phyloP scores from a whole-genome alignment of 2,329 filamentous ascomycete genomes.

The Fusarium setosum region DNA sequence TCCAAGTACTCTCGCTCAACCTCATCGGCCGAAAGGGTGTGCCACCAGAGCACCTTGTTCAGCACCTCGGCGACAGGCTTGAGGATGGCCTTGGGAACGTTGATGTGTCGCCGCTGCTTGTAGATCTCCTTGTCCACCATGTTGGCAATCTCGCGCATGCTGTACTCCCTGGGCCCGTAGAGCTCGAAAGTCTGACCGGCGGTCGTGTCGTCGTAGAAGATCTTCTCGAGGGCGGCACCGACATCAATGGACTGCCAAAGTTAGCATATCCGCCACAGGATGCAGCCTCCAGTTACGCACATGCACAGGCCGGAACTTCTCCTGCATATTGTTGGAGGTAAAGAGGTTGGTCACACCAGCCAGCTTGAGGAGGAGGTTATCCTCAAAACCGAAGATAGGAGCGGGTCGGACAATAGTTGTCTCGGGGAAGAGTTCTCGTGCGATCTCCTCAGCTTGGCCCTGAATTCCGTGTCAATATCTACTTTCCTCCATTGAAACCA shows the following conservation, averaged over 20 bases:
- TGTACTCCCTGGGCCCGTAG: slow-evolving; percentile 93
- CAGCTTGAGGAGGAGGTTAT: slow-evolving; percentile 88
- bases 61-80: slow-evolving; percentile 80
- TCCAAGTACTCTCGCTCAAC: slow-evolving; percentile 94
- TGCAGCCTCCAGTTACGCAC: slow-evolving; percentile 60
- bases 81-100: slow-evolving; percentile 83
- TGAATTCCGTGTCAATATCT: slow-evolving; percentile 46
- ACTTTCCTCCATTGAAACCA: background rate
- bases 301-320: slow-evolving; percentile 92
- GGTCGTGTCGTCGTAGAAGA: slow-evolving; percentile 91
- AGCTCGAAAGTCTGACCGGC: slow-evolving; percentile 93
- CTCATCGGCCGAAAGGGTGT: slow-evolving; percentile 82
- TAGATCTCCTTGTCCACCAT: slow-evolving; percentile 93
- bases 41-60: slow-evolving; percentile 92
- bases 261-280: background rate
- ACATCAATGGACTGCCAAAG: slow-evolving; percentile 83
- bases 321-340: slow-evolving; percentile 92
- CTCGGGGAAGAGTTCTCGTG: slow-evolving; percentile 91
- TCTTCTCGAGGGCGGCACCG: slow-evolving; percentile 86
- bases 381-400: slow-evolving; percentile 94
- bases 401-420: slow-evolving; percentile 96
- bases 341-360: slow-evolving; percentile 84
- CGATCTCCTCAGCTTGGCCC: slow-evolving; percentile 85
- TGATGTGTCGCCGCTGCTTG: slow-evolving; percentile 90
- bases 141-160: slow-evolving; percentile 85